phyloP scores from a whole-genome alignment of 2,329 filamentous ascomycete species.

The Aspergillus aculeatinus region DNA sequence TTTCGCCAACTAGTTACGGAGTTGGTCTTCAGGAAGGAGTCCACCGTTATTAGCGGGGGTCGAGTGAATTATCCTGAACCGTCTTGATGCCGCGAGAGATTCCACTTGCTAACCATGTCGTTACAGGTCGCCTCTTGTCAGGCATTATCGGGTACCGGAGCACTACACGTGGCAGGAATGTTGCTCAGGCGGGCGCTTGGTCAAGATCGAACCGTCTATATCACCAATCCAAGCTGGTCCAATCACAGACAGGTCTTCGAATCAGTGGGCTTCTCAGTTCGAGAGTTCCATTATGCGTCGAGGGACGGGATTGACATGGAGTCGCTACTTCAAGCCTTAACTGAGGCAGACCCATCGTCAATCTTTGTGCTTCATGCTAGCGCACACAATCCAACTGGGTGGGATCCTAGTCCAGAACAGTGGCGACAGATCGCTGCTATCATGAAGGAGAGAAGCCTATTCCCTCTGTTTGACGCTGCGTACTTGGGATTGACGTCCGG shows the following conservation, averaged over 20 bases:
- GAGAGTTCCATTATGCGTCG: not conserved
- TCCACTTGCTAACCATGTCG: not conserved
- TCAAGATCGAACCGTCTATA: not conserved
- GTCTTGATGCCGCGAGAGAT: no score
- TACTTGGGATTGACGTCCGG: not conserved
- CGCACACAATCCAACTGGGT: slow-evolving; percentile 88
- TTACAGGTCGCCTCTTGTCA: not conserved
- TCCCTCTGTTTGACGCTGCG: not conserved
- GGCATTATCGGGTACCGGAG: not conserved
- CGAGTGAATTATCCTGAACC: no score
- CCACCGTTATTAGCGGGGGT: no score
- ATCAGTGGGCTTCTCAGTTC: not conserved
- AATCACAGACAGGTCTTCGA: slow-evolving; percentile 6
- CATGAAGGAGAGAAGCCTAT: not conserved
- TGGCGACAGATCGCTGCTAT: slow-evolving; percentile 70
- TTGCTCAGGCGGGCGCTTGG: not conserved
- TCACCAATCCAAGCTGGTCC: slow-evolving; percentile 5
- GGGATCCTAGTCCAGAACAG: slow-evolving; percentile 80
- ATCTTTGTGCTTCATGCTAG: slow-evolving; percentile 67
- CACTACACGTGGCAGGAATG: not conserved
- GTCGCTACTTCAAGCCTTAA: no score
- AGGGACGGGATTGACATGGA: no score
- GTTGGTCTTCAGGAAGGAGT: not conserved
- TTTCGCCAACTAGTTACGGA: not conserved
- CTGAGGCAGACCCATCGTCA: not conserved